These are phyloP conservation scores for Chalciporus piperatus DNA, from an alignment of 768 basidiomycete genomes.

Conservation along the genomic window DNA sequence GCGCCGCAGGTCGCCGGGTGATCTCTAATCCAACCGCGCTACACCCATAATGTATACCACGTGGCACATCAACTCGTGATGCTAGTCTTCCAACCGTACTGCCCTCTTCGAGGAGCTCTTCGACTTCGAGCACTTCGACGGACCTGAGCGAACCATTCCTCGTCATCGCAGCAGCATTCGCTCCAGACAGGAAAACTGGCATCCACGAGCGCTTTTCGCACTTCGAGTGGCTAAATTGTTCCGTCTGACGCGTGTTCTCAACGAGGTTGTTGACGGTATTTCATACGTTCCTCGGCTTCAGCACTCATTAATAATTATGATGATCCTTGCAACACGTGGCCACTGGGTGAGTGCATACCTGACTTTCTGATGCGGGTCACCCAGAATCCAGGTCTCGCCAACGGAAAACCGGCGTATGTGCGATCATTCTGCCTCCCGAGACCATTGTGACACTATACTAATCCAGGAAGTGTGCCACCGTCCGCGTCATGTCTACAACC, in stretches of 20 bases:
- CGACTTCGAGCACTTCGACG: constrained; percentile 3
- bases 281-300: constrained; percentile 20
- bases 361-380: constrained; percentile 8
- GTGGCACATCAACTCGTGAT: constrained; percentile 3
- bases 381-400: constrained; percentile 4
- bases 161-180: background rate
- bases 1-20: constrained; percentile 12
- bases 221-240: constrained; percentile 15
- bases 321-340: constrained; percentile 18
- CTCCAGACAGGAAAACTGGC: background rate
- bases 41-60: constrained; percentile 11
- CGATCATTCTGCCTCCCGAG: constrained; percentile 2
- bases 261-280: constrained; percentile 29
- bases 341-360: constrained; percentile 6
- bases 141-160: background rate
- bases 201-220: constrained; percentile 1
- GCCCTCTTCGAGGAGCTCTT: background rate
- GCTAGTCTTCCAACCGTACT: background rate
- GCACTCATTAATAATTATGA: constrained; percentile 16
- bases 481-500: constrained; percentile 3
- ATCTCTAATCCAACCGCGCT: constrained; percentile 25
- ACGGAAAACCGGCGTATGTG: constrained; percentile 1
- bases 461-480: constrained; percentile 3
- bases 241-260: constrained; percentile 26
- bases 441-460: background rate